Conservation (phyloP, 1,284 basidiomycete genomes). For the Boletus semigastroideus region DNA sequence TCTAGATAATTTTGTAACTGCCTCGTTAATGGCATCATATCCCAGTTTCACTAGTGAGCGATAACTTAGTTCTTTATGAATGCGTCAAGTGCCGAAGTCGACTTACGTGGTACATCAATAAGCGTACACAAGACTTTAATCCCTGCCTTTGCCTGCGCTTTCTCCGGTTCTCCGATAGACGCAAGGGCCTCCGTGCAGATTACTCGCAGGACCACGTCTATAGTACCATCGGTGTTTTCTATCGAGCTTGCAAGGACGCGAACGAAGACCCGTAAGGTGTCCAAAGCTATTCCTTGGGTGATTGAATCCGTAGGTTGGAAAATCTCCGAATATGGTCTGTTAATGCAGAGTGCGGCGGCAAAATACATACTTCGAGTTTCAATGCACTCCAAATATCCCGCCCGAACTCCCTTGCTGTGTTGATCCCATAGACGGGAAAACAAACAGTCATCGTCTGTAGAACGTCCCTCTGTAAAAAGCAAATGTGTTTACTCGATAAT, state of each 20-base stretch:
- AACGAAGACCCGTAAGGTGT: conserved; percentile 69
- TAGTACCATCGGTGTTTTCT: conserved; percentile 39
- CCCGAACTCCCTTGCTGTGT: conserved; percentile 59
- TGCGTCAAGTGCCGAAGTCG: background rate
- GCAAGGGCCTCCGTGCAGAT: conserved; percentile 80
- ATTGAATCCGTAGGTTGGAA: conserved; percentile 83
- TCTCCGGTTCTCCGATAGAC: conserved; percentile 85
- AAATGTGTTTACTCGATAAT: background rate
- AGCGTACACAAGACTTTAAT: conserved; percentile 79
- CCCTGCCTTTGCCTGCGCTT: conserved; percentile 83
- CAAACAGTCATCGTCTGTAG: conserved; percentile 73
- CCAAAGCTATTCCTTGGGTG: conserved; percentile 73
- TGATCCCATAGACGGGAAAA: conserved; percentile 80
- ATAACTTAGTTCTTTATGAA: conserved; percentile 5
- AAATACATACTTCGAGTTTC: conserved; percentile 73
- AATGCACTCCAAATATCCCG: conserved; percentile 84
- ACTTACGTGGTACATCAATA: conserved; percentile 73
- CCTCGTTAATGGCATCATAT: conserved; percentile 63
- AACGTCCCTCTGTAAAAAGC: conserved; percentile 66
- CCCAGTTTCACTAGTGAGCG: conserved; percentile 62
- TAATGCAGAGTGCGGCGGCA: background rate
- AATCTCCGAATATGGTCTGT: conserved; percentile 51
- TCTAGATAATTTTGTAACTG: conserved; percentile 70
- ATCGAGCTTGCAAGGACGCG: conserved; percentile 52
- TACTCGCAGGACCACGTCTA: conserved; percentile 65